Percentiles rank a stretch among this genome's conserved stretches.
phyloP scores from a whole-genome alignment of 176 grass and related monocot genomes.

The Lolium rigidum region DNA sequence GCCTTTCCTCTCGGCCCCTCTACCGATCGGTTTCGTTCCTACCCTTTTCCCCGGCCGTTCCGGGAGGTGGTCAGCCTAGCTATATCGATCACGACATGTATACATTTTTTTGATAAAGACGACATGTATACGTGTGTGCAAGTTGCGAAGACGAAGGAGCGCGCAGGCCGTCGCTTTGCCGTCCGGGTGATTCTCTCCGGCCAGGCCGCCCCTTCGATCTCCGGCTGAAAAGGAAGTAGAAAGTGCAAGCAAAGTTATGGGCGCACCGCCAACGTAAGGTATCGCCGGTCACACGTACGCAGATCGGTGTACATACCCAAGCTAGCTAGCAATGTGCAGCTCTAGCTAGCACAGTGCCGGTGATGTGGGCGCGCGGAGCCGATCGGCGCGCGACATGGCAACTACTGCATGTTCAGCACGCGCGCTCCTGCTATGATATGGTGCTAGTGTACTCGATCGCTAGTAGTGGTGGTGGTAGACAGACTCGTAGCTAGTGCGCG shows the following conservation, averaged over 20 bases:
- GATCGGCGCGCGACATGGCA: conserved; percentile 27
- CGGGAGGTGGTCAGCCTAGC: background rate
- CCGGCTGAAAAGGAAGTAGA: background rate
- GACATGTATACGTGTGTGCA: too few relatives aligned
- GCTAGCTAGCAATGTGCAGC: background rate
- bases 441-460: background rate
- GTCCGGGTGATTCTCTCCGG: background rate
- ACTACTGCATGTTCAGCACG: background rate
- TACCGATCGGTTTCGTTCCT: background rate
- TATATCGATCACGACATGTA: background rate
- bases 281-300: background rate
- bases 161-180: background rate
- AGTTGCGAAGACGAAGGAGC: background rate
- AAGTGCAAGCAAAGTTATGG: background rate
- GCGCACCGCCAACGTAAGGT: conserved; percentile 1
- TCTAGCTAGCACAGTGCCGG: background rate
- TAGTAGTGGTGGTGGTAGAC: background rate
- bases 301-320: background rate
- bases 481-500: background rate
- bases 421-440: background rate
- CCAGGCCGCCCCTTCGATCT: too few relatives aligned
- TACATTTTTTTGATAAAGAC: too few relatives aligned
- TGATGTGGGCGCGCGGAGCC: background rate
- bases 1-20: background rate
- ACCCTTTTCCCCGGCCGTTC: background rate